Evolutionary conservation across 1,284 basidiomycete species (phyloP), one percentile per base, ranked within the genome.

Genomic region (Fistulinella cinereoalba): DNA sequence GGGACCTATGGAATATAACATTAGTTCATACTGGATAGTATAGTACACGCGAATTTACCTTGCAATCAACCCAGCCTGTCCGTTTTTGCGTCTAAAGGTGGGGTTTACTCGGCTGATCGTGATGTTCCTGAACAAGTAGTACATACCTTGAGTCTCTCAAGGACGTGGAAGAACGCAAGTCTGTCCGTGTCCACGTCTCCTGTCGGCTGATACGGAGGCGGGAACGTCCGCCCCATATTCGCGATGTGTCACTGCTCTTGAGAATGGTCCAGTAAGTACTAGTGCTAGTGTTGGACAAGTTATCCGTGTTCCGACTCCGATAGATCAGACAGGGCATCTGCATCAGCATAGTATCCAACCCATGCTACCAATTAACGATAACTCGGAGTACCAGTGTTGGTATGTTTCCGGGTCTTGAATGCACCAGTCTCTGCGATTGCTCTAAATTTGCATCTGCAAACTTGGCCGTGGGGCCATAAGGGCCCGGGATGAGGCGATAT

Each of bases 31-130:
- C 24, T 33, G 32, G 5, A 6, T 37, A 7, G 12, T 23, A 33
- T n/a, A 16, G 24, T 32, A 43, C 13, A 1, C 41, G 37, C n/a
- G n/a, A n/a, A 55, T 75, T 61, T 60, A 90, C 91, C 37, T 86
- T 79, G 58, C 91, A 78, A 53, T 93, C 79, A 22, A 93, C 79
- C 93, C 94, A 97, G 51, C 93, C 94, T 0, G 92, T 95, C n/a
- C 93, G 76, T 66, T 94, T 95, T 64, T 96, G 91, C 0, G 89
- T 92, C 91, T 94, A 55, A 19, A 29, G 18, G 6, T 3, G 13
- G 22, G 1, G 34, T 56, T 10, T 19, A 10, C 3, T 10, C 25
- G 0, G 22, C n/a, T 25, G 18, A n/a, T n/a, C 13, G 19, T 15
- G 24, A 16, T 15, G 23, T 11, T 33, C 12, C 31, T 18, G 9